phyloP scores from a whole-genome alignment of 768 basidiomycete genomes.

The Boletus eberwhitei region DNA sequence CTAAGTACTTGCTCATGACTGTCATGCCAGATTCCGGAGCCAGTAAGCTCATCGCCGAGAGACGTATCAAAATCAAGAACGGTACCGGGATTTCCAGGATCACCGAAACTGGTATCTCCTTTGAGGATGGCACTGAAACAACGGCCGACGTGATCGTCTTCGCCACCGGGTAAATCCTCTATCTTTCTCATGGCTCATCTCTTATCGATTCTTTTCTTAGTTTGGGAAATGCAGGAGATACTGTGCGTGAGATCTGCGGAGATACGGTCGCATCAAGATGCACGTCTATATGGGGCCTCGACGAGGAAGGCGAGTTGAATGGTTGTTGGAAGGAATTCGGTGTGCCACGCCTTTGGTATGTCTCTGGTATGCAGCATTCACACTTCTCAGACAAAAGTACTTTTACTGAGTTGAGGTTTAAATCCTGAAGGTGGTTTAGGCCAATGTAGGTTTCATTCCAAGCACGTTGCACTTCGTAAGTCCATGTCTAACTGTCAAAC shows the following conservation, averaged over 20 bases:
- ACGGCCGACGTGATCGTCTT: constrained; percentile 26
- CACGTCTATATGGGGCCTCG: constrained; percentile 55
- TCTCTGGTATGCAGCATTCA: background rate
- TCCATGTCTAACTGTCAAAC: background rate
- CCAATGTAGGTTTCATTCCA: constrained; percentile 5
- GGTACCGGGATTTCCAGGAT: constrained; percentile 30
- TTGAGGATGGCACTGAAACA: constrained; percentile 25
- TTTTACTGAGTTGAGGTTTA: background rate
- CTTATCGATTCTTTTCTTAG: constrained; percentile 23
- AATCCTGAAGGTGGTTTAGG: background rate
- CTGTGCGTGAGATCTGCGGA: constrained; percentile 42
- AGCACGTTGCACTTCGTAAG: constrained; percentile 13
- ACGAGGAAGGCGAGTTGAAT: constrained; percentile 57
- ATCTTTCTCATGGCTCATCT: background rate
- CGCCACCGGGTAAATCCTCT: constrained; percentile 16
- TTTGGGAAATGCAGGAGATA: constrained; percentile 39
- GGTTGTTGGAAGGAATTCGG: constrained; percentile 31
- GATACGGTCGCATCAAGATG: constrained; percentile 41
- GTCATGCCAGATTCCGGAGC: constrained; percentile 30
- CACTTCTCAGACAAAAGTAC: background rate
- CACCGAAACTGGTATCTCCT: constrained; percentile 22
- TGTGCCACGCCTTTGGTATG: constrained; percentile 1
- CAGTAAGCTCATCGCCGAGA: constrained; percentile 40
- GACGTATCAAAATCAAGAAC: constrained; percentile 48
- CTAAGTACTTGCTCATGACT: background rate